Conservation (phyloP, 2,329 filamentous ascomycete genomes). For the Talaromyces pinophilus region DNA sequence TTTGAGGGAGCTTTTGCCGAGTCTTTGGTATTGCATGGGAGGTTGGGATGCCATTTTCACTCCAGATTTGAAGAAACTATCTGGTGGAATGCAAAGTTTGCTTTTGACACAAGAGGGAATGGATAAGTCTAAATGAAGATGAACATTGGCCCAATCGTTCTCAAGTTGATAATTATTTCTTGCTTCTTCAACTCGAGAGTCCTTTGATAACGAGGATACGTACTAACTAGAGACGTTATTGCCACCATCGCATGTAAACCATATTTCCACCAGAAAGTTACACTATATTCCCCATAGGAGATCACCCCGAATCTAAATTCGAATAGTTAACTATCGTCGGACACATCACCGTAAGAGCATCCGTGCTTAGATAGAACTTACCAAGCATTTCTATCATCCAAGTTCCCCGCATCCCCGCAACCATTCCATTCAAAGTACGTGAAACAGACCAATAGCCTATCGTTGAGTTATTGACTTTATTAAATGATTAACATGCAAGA, state of each 20-base stretch:
- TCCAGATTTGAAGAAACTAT: neutral
- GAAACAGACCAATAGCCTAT: neutral
- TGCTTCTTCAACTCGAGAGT: neutral
- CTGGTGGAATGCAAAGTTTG: neutral
- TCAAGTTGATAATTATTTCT: neutral
- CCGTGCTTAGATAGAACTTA: neutral
- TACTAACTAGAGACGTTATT: neutral
- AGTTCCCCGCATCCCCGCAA: neutral
- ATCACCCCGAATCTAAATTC: neutral
- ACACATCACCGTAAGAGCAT: neutral
- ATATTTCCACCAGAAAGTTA: neutral
- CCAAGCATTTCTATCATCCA: neutral
- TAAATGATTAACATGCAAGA: neutral
- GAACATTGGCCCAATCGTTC: neutral
- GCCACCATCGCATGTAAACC: neutral
- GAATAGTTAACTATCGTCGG: neutral
- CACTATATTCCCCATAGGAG: neutral
- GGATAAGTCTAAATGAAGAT: neutral
- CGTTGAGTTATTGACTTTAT: neutral
- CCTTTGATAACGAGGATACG: neutral
- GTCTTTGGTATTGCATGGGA: constrained; percentile 28
- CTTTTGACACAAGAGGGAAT: neutral
- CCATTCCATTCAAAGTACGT: neutral
- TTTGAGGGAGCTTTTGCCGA: constrained; percentile 57
- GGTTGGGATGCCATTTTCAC: neutral